Evolutionary conservation across 148 eudicot species (phyloP).

Genomic region (Vaccinium vitisidaea): DNA sequence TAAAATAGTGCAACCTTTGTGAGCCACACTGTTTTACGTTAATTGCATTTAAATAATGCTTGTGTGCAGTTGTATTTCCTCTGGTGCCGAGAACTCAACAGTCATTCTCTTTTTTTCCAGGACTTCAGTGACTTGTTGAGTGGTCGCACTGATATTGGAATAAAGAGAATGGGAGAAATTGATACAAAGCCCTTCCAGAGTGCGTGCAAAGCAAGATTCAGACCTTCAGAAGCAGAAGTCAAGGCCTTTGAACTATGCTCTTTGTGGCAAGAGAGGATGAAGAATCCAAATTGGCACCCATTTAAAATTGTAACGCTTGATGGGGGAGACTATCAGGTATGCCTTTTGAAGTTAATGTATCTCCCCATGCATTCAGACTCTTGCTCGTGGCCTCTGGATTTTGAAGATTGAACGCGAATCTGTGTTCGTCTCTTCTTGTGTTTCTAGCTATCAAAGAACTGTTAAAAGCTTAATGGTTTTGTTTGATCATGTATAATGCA

Average conservation of each 20-base stretch:
- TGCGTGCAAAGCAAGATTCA: conserved; percentile 50
- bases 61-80: neutral
- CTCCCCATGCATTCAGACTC: neutral
- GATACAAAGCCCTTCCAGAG: conserved; percentile 62
- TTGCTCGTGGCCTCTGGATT: neutral
- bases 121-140: conserved; percentile 47
- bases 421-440: neutral
- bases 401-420: neutral
- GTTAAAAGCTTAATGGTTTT: neutral
- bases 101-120: conserved; percentile 28
- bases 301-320: conserved; percentile 40
- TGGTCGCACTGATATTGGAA: conserved; percentile 48
- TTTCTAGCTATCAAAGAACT: neutral
- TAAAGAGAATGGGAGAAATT: conserved; percentile 89
- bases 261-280: conserved; percentile 79
- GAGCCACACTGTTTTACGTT: neutral
- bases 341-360: neutral
- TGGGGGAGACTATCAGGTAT: conserved; percentile 50
- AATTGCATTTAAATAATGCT: neutral
- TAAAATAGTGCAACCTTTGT: neutral
- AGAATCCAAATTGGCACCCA: conserved; percentile 75
- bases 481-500: neutral
- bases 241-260: conserved; percentile 75
- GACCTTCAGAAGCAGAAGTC: conserved; percentile 44
- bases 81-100: neutral